Conservation (phyloP, 2,329 filamentous ascomycete genomes). For the Rhexocercosporidium sp. region DNA sequence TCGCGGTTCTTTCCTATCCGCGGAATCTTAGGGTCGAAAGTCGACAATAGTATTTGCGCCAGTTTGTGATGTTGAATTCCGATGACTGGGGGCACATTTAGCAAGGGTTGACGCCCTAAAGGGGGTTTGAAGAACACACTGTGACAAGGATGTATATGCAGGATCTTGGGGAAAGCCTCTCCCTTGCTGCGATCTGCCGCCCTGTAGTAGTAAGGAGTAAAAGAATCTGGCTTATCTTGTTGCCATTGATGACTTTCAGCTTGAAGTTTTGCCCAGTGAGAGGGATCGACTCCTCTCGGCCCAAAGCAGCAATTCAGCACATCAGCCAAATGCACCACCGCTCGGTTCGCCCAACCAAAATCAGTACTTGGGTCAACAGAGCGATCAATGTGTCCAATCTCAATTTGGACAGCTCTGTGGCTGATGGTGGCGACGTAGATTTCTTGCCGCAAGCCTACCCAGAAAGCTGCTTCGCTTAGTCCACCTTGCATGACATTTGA, state of each 20-base stretch:
- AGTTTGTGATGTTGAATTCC: slow-evolving; percentile 66
- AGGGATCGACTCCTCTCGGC: slow-evolving; percentile 42
- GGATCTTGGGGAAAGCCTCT: slow-evolving; percentile 61
- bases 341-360: slow-evolving; percentile 63
- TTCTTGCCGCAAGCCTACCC: slow-evolving; percentile 62
- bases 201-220: slow-evolving; percentile 57
- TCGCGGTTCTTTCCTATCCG: slow-evolving; percentile 51
- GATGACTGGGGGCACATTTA: slow-evolving; percentile 50
- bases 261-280: slow-evolving; percentile 51
- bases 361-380: slow-evolving; percentile 54
- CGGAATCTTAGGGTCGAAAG: slow-evolving; percentile 60
- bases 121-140: slow-evolving; percentile 42
- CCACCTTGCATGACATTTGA: slow-evolving; percentile 43
- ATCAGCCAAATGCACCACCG: slow-evolving; percentile 66
- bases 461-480: slow-evolving; percentile 55
- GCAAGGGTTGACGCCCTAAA: not conserved
- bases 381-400: slow-evolving; percentile 57
- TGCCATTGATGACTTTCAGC: slow-evolving; percentile 54
- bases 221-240: slow-evolving; percentile 54
- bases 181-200: slow-evolving; percentile 41
- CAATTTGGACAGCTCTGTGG: slow-evolving; percentile 51
- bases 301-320: slow-evolving; percentile 68
- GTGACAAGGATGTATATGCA: slow-evolving; percentile 61
- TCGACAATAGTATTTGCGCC: slow-evolving; percentile 59
- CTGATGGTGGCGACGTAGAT: slow-evolving; percentile 59